These are phyloP conservation scores for Aspergillus spinulosporus DNA, from an alignment of 2,329 filamentous ascomycete genomes.

Conservation along the genomic window DNA sequence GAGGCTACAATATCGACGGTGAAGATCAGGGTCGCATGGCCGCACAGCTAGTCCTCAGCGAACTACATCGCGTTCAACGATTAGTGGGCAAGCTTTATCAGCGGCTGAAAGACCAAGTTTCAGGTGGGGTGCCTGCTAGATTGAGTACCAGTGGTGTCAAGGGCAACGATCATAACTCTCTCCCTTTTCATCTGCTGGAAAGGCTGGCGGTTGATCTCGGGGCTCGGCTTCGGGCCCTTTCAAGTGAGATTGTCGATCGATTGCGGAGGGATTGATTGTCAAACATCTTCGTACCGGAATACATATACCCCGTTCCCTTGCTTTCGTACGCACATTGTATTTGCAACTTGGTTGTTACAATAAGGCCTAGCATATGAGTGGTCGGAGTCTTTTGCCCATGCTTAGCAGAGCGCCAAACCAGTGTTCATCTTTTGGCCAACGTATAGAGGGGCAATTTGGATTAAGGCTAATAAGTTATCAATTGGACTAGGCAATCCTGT, in stretches of 20 bases:
- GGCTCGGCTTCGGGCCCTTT: neutral
- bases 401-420: too few relatives aligned
- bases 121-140: neutral
- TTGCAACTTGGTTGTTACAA: too few relatives aligned
- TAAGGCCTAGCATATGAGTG: too few relatives aligned
- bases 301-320: neutral
- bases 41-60: constrained; percentile 10
- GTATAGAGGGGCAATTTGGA: too few relatives aligned
- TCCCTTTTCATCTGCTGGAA: neutral
- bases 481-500: too few relatives aligned
- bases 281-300: neutral
- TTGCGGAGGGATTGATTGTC: constrained; percentile 1
- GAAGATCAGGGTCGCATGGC: constrained; percentile 9
- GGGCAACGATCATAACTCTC: neutral
- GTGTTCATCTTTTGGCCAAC: too few relatives aligned
- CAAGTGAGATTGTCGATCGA: constrained; percentile 5
- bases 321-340: neutral
- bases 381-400: too few relatives aligned
- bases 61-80: constrained; percentile 7
- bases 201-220: constrained; percentile 1
- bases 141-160: neutral
- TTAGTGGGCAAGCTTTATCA: constrained; percentile 10
- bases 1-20: neutral
- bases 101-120: neutral
- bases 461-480: too few relatives aligned